Base-by-base conservation (phyloP, 2,329 filamentous ascomycete genomes). In the Dothideomycetes sp. region DNA sequence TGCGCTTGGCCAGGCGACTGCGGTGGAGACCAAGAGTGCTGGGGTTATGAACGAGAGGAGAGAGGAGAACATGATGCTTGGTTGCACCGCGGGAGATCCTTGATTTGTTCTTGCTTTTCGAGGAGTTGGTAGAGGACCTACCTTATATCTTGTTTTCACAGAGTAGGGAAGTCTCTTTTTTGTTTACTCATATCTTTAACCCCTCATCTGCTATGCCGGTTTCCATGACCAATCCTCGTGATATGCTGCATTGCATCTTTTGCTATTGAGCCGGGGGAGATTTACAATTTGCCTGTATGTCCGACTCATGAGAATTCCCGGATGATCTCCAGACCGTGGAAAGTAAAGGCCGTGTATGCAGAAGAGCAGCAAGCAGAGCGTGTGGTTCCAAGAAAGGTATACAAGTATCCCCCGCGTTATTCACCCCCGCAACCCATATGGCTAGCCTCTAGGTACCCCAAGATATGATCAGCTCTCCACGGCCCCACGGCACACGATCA, bases 401-500 rank as follows among this genome's bases (percentile, higher is more conserved):
- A n/a, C n/a, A n/a, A n/a, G n/a, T 12, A 17, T 13, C 18, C 36
- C 29, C 36, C 28, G 28, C 36, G 22, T 32, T n/a, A 15, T 29
- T 30, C 13, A 30, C 28, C 28, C 34, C 36, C 28, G 36, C 29
- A 33, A 40, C 29, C 3, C 13, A 13, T 5, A 11, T 7, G 7
- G 12, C 23, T 25, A 7, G 23, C 23, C 23, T 25, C 23, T 7
- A 25, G 23, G 23, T 12, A 25, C 23, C 23, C 12, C 23, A n/a
- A n/a, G 23, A 7, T 25, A 7, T 25, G 23, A 25, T 25, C 23
- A 25, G 7, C 23, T 28, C 10, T 29, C 13, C 27, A 31, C 35
- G 35, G 35, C n/a, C 27, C 34, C 27, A 30, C 35, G 35, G 35
- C 35, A 38, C 35, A 28, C n/a, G n/a, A n/a, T n/a, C n/a, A n/a